Evolutionary conservation across 768 basidiomycete genomes (phyloP).

Genomic region (Gloeopeniophorella convolvens): DNA sequence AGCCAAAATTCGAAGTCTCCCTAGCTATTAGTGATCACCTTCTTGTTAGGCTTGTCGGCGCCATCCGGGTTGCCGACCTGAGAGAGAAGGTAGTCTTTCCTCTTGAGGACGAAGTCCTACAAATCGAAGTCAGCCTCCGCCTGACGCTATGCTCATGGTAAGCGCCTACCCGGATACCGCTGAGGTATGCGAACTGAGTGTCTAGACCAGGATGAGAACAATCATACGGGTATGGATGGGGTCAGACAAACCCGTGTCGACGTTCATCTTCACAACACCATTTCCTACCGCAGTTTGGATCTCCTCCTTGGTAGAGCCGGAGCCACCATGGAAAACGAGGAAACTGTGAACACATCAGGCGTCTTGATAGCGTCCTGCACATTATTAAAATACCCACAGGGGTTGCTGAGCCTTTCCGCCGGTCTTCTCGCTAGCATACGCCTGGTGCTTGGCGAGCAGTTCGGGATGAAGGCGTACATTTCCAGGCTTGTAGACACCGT

Average conservation of each 20-base stretch:
- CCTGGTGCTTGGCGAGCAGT: slow-evolving; percentile 88
- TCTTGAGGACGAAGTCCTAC: slow-evolving; percentile 79
- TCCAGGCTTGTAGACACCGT: slow-evolving; percentile 99
- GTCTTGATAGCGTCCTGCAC: background rate
- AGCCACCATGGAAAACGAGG: slow-evolving; percentile 99
- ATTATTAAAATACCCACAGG: slow-evolving; percentile 48
- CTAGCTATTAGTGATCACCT: slow-evolving; percentile 40
- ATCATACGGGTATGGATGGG: slow-evolving; percentile 1
- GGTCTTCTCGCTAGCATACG: slow-evolving; percentile 61
- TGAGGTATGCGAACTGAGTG: slow-evolving; percentile 87
- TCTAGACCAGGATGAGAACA: slow-evolving; percentile 34
- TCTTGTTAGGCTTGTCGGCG: slow-evolving; percentile 98
- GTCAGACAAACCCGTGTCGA: slow-evolving; percentile 61
- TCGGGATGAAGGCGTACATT: slow-evolving; percentile 93
- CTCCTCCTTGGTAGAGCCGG: slow-evolving; percentile 94
- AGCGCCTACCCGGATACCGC: slow-evolving; percentile 63
- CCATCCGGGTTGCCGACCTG: slow-evolving; percentile 99
- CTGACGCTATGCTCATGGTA: background rate
- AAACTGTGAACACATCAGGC: slow-evolving; percentile 42
- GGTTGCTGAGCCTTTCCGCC: slow-evolving; percentile 63
- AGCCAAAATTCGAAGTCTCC: background rate
- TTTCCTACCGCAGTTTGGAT: slow-evolving; percentile 85
- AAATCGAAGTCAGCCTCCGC: background rate
- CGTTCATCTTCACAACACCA: slow-evolving; percentile 99
- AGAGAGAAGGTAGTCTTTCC: slow-evolving; percentile 79